Base-by-base conservation (phyloP, 1,284 basidiomycete species). In the Ganoderma lingzhi region DNA sequence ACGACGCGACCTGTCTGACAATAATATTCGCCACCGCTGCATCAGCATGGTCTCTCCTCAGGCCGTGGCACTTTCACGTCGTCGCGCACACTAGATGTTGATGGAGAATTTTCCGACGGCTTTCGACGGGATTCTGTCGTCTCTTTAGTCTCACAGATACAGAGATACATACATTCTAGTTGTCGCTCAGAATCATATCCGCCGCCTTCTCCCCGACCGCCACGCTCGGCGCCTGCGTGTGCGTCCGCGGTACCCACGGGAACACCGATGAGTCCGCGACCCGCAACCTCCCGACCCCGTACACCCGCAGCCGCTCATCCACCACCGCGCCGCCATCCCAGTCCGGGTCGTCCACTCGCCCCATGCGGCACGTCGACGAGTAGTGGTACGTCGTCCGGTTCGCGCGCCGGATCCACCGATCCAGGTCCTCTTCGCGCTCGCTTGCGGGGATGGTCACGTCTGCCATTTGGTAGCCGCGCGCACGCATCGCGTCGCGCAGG, bases 291-390 rank as follows among this genome's bases (percentile, higher is more conserved):
- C 70, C 64, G 1, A 82, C 75, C 0, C 88, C 88, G 70, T 87
- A 83, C 35, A 90, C 87, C 30, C 78, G 75, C 67, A 90, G 76
- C 71, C 83, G 75, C 15, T 82, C 76, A 65, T 90, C 87, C 19
- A 89, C 81, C 0, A 89, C 88, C 65, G 71, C 71, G 2, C 84
- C 86, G 0, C 66, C 44, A 48, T 79, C 78, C 62, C 78, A 66
- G 62, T 74, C 77, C 3, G 73, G 78, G 61, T 68, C 71, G 28
- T 70, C 69, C 44, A 76, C 0, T 76, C 75, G 15, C 17, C 81
- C 85, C 82, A 83, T 83, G 9, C 82, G 68, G 70, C 82, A 83
- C 12, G 80, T 81, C 30, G 76, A 80, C 15, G 79, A 69, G 64
- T 82, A 83, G 66, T 84, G 82, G 72, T 78, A 83, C 37, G 78